Evolutionary conservation across 2,329 filamentous ascomycete genomes (phyloP), one percentile per base, ranked within the genome.

Genomic region (Fragosphaeria purpurea): DNA sequence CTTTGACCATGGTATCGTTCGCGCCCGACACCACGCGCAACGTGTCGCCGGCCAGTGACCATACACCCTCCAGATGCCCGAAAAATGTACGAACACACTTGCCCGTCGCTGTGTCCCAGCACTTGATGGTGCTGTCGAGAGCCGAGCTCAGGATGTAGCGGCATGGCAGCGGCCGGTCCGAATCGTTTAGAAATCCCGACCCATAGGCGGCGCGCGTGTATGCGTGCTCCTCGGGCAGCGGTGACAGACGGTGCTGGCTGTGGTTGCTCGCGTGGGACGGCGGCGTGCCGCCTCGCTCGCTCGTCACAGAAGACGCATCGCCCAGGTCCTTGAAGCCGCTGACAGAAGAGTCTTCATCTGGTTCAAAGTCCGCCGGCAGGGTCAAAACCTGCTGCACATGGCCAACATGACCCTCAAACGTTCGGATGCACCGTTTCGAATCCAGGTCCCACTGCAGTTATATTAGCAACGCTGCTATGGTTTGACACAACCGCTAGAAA

Each of bases 21-120:
- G 88, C 86, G 1, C 90, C 91, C 13, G 85, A 88, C 11, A 97
- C 88, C 12, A 95, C 81, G 9, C 93, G 82, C 50, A 58, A 53
- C 22, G 57, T 55, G 42, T 58, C 22, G 46, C 58, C 58, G 32
- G 54, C 58, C 3, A 98, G 75, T 6, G 87, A 86, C 93, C 93
- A 98, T 22, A 98, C 85, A 35, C 93, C 93, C 66, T 98, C 93
- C 30, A 98, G 79, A 61, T 98, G 93, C 0, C 93, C 93, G 63
- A 97, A 98, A 73, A 96, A 95, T 35, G 88, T 95, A 55, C 88
- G 86, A 37, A 96, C 75, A 60, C 88, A 95, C 56, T 81, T 80
- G 39, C 88, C 88, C 0, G 85, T 85, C 5, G 78, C 79, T 1
- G 89, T 86, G 63, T 96, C 88, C 91, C 93, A 98, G 22, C 97